A percentile compares a stretch with the other conserved stretches of the same genome.
These are phyloP conservation scores for Calonectria montana DNA, from an alignment of 2,329 filamentous ascomycete genomes.

Conservation along the genomic window DNA sequence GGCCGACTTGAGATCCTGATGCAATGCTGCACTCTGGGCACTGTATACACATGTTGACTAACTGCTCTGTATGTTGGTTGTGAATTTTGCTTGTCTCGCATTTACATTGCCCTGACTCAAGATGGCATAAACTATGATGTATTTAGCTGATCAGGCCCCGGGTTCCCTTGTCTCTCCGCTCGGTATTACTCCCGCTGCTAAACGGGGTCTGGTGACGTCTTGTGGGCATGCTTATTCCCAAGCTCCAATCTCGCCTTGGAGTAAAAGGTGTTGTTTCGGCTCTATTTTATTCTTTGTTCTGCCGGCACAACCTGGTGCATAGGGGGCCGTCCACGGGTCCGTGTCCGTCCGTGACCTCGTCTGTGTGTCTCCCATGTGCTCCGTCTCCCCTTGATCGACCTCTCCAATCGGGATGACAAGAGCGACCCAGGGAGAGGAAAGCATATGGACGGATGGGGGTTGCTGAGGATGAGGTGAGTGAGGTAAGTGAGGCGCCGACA, in stretches of 20 bases:
- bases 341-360: constrained; percentile 31
- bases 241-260: constrained; percentile 10
- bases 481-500: constrained; percentile 11
- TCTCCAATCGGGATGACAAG: constrained; percentile 39
- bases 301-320: neutral
- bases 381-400: constrained; percentile 39
- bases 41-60: neutral
- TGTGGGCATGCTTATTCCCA: constrained; percentile 12
- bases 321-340: constrained; percentile 10
- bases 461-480: neutral
- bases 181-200: constrained; percentile 6
- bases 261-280: constrained; percentile 8
- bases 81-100: neutral
- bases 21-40: constrained; percentile 16
- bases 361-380: constrained; percentile 24
- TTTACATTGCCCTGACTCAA: neutral
- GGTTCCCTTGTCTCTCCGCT: constrained; percentile 9
- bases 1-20: constrained; percentile 15
- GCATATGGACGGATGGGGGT: constrained; percentile 14
- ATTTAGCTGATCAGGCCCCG: neutral
- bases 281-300: constrained; percentile 13
- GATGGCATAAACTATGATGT: neutral
- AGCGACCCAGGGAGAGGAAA: constrained; percentile 25
- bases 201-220: neutral
- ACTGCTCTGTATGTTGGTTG: neutral